Percentiles rank a stretch among this genome's conserved stretches.
These are phyloP conservation scores for Loxodes magnus DNA, from an alignment of 73 alveolate genomes.

Conservation along the genomic window DNA sequence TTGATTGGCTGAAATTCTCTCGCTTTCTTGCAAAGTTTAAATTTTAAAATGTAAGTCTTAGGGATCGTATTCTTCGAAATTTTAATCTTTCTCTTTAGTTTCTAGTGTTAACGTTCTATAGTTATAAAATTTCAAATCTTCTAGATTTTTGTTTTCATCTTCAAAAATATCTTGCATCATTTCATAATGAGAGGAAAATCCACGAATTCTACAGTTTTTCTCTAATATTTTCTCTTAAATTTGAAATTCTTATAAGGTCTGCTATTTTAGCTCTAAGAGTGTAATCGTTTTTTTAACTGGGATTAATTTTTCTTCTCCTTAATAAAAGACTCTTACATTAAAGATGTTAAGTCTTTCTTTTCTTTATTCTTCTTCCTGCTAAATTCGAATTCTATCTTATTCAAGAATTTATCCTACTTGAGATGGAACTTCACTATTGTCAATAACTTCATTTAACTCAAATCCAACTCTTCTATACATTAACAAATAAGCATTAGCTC, in stretches of 20 bases:
- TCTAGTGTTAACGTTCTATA: slow-evolving; percentile 1
- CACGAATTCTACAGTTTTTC: not conserved
- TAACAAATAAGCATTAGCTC: not conserved
- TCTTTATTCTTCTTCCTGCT: slow-evolving; percentile 33
- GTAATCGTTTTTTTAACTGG: not conserved
- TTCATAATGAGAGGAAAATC: slow-evolving; percentile 5
- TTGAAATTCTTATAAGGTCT: not conserved
- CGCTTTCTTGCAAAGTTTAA: not conserved
- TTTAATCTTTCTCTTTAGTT: not conserved
- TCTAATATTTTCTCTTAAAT: not conserved
- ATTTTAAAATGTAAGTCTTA: not conserved
- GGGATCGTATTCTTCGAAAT: not conserved
- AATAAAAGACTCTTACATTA: not conserved
- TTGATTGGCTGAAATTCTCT: not conserved
- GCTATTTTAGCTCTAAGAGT: not conserved
- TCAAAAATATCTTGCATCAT: slow-evolving; percentile 5
- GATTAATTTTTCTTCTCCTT: not conserved
- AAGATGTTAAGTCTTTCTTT: not conserved
- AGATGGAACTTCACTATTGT: too few relatives aligned
- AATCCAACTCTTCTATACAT: too few relatives aligned
- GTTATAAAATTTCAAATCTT: not conserved
- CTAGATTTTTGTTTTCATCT: not conserved
- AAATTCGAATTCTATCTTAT: too few relatives aligned
- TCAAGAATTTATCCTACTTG: too few relatives aligned
- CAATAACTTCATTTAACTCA: too few relatives aligned